Conservation (phyloP, 257 asterid species). For the Euphrasia confusa region DNA sequence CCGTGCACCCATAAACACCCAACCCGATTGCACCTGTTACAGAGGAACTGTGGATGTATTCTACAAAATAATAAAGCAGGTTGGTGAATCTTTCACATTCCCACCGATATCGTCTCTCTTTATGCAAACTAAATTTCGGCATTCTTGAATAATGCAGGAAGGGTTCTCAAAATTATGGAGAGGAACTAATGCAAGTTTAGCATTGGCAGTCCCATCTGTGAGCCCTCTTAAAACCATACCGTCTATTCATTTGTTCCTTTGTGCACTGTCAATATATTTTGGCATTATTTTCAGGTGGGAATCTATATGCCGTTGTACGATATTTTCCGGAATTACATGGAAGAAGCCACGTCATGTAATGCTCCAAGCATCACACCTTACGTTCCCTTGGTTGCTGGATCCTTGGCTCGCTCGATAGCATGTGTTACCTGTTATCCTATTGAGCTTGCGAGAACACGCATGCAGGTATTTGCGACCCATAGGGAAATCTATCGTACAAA, state of each 20-base stretch:
- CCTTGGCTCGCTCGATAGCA: conserved; percentile 83
- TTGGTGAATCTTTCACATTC: conserved; percentile 30
- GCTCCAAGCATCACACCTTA: conserved; percentile 57
- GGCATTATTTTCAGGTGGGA: conserved; percentile 54
- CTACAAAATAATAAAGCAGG: conserved; percentile 66
- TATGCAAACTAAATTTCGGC: background rate
- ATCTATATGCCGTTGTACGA: conserved; percentile 91
- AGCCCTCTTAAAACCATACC: conserved; percentile 24
- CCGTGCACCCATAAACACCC: conserved; percentile 35
- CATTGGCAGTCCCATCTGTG: conserved; percentile 90
- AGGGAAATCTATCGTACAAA: no score
- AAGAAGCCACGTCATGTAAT: conserved; percentile 42
- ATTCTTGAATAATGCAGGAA: conserved; percentile 45
- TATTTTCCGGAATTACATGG: conserved; percentile 67
- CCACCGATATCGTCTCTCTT: background rate
- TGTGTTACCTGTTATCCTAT: conserved; percentile 84
- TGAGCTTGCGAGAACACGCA: conserved; percentile 91
- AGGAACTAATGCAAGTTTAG: conserved; percentile 93
- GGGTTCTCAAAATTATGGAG: conserved; percentile 81
- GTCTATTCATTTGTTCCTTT: conserved; percentile 19
- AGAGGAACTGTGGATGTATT: conserved; percentile 77
- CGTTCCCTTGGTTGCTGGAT: conserved; percentile 78
- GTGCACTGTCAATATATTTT: background rate
- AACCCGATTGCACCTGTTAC: conserved; percentile 50
- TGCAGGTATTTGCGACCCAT: conserved; percentile 71